These are phyloP conservation scores for Borovskyia barvae DNA, from an alignment of 208 protist species.

Conservation along the genomic window DNA sequence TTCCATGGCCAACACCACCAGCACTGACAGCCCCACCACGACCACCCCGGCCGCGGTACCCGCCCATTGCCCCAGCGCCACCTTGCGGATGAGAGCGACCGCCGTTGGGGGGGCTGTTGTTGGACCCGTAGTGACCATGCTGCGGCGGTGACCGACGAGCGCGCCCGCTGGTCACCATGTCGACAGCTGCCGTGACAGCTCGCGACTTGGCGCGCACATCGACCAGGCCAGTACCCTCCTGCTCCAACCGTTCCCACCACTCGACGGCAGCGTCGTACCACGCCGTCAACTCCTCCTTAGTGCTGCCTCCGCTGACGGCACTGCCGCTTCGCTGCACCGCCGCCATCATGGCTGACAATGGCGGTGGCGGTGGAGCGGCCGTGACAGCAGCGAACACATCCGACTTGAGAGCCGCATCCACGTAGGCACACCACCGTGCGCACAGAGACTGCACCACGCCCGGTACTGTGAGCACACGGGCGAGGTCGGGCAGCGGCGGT, in stretches of 20 bases:
- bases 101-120: not conserved
- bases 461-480: conserved; percentile 19
- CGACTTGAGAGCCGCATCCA: conserved; percentile 22
- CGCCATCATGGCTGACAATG: not conserved
- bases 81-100: conserved; percentile 9
- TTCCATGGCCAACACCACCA: conserved; percentile 5
- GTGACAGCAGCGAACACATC: conserved; percentile 19
- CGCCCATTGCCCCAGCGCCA: conserved; percentile 1
- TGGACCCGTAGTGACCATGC: conserved; percentile 3
- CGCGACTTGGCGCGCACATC: conserved; percentile 28
- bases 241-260: conserved; percentile 33
- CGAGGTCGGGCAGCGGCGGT: conserved; percentile 28
- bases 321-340: not conserved
- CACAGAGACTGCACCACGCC: conserved; percentile 28
- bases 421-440: conserved; percentile 25
- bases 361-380: conserved; percentile 16
- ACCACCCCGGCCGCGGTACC: conserved; percentile 2
- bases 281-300: conserved; percentile 18
- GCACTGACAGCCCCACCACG: not conserved
- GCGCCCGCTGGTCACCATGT: conserved; percentile 17
- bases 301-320: conserved; percentile 1
- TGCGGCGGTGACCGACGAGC: conserved; percentile 5
- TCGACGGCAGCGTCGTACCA: conserved; percentile 26
- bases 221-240: conserved; percentile 17
- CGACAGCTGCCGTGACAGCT: conserved; percentile 16